Conservation (phyloP, 1,139 yeast genomes). For the Zygosaccharomyces pseudobailii region DNA sequence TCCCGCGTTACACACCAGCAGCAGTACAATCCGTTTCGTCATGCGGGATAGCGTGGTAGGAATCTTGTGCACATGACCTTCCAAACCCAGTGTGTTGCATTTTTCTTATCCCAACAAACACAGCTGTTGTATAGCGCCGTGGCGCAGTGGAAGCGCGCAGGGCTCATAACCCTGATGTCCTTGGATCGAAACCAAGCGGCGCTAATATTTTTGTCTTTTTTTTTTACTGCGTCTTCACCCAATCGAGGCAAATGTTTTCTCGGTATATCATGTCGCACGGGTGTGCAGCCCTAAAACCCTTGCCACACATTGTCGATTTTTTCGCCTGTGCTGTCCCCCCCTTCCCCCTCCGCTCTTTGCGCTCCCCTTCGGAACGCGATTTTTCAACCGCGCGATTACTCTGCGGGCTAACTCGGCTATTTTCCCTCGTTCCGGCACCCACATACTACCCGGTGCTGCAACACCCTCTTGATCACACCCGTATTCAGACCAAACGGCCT, state of each 20-base stretch:
- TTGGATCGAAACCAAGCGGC: slow-evolving; percentile 99
- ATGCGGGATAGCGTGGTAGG: neutral
- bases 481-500: too few relatives aligned
- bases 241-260: too few relatives aligned
- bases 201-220: slow-evolving; percentile 48
- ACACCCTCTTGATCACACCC: too few relatives aligned
- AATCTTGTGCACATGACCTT: neutral
- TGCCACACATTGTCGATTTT: slow-evolving; percentile 90
- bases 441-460: neutral
- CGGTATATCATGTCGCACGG: slow-evolving; percentile 36
- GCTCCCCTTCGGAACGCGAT: neutral
- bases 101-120: neutral
- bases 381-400: neutral
- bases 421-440: neutral
- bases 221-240: neutral
- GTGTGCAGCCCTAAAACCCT: slow-evolving; percentile 99
- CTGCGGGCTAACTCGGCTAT: neutral
- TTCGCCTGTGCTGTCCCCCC: slow-evolving; percentile 4
- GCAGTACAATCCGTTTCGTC: too few relatives aligned
- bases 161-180: slow-evolving; percentile 99
- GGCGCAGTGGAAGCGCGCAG: slow-evolving; percentile 99
- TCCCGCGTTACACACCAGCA: too few relatives aligned
- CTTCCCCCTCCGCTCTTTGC: neutral
- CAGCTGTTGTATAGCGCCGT: slow-evolving; percentile 52
- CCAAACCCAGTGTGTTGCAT: too few relatives aligned